These are phyloP conservation scores for Discostella stelligera DNA, from an alignment of 352 stramenopile genomes.

Conservation along the genomic window DNA sequence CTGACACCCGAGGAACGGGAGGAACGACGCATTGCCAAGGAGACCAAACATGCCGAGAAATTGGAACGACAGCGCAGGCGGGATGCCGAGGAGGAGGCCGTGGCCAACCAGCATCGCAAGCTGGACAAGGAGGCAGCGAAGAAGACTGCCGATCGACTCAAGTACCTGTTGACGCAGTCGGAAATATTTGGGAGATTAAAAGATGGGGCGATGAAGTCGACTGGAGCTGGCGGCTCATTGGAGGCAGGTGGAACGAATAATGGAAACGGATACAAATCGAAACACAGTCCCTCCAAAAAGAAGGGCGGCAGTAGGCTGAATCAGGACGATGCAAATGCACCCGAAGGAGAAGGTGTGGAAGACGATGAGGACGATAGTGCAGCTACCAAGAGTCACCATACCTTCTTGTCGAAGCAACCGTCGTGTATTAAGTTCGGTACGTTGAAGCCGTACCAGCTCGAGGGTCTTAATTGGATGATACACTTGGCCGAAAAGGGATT, in stretches of 20 bases:
- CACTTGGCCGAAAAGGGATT: slow-evolving; percentile 96
- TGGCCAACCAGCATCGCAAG: slow-evolving; percentile 65
- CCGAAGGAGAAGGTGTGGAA: slow-evolving; percentile 40
- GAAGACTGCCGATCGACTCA: slow-evolving; percentile 66
- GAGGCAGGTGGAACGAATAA: slow-evolving; percentile 11
- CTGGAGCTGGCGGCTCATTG: slow-evolving; percentile 1
- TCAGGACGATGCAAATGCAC: slow-evolving; percentile 20
- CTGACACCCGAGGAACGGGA: slow-evolving; percentile 60
- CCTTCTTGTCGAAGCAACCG: slow-evolving; percentile 88
- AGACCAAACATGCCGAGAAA: slow-evolving; percentile 50
- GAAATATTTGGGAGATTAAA: slow-evolving; percentile 80
- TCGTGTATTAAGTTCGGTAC: slow-evolving; percentile 93
- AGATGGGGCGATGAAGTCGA: slow-evolving; percentile 35
- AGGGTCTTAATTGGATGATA: slow-evolving; percentile 99
- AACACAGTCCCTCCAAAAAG: slow-evolving; percentile 29
- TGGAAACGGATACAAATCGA: slow-evolving; percentile 27
- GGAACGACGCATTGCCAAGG: slow-evolving; percentile 42
- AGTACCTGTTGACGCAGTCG: slow-evolving; percentile 79
- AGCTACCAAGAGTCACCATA: slow-evolving; percentile 49
- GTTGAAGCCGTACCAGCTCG: slow-evolving; percentile 97
- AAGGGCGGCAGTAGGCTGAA: slow-evolving; percentile 16
- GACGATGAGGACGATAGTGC: slow-evolving; percentile 41
- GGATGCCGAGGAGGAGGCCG: slow-evolving; percentile 54
- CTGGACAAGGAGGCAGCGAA: slow-evolving; percentile 69
- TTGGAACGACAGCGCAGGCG: slow-evolving; percentile 54